Percentiles rank a stretch among this genome's conserved stretches.
Conservation (phyloP, 805 yeast genomes). For the Saccharomycopsis sp. region DNA sequence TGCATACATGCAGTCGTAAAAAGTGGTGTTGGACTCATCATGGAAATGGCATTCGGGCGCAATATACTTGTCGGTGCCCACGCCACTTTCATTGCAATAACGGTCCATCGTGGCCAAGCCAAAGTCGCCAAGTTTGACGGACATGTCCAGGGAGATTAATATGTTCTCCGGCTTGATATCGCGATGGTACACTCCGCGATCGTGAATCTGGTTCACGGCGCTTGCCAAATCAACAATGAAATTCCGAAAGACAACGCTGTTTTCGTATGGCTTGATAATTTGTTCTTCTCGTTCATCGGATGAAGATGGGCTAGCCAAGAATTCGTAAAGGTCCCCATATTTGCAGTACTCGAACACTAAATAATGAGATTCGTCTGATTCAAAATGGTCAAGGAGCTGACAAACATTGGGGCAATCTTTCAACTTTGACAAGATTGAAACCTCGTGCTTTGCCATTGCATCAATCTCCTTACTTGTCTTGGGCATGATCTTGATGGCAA, state of each 20-base stretch:
- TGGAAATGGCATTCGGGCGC: conserved; percentile 74
- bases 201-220: conserved; percentile 49
- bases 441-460: conserved; percentile 47
- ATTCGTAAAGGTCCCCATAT: conserved; percentile 61
- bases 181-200: conserved; percentile 53
- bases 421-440: conserved; percentile 30
- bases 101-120: conserved; percentile 45
- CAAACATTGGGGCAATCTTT: conserved; percentile 36
- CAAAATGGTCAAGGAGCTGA: conserved; percentile 47
- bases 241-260: conserved; percentile 28
- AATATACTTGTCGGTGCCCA: conserved; percentile 86
- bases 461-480: conserved; percentile 31
- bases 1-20: conserved; percentile 64
- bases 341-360: conserved; percentile 60
- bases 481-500: conserved; percentile 48
- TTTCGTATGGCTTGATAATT: conserved; percentile 17
- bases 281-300: conserved; percentile 25
- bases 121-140: conserved; percentile 64
- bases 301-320: too few relatives aligned
- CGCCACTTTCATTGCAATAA: conserved; percentile 28
- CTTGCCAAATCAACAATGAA: conserved; percentile 42
- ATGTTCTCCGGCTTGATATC: conserved; percentile 72
- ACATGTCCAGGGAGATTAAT: conserved; percentile 40
- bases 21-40: conserved; percentile 22
- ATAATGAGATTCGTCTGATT: conserved; percentile 36